Evolutionary conservation across 768 basidiomycete species (phyloP).

Genomic region (Suillus hirtellus): DNA sequence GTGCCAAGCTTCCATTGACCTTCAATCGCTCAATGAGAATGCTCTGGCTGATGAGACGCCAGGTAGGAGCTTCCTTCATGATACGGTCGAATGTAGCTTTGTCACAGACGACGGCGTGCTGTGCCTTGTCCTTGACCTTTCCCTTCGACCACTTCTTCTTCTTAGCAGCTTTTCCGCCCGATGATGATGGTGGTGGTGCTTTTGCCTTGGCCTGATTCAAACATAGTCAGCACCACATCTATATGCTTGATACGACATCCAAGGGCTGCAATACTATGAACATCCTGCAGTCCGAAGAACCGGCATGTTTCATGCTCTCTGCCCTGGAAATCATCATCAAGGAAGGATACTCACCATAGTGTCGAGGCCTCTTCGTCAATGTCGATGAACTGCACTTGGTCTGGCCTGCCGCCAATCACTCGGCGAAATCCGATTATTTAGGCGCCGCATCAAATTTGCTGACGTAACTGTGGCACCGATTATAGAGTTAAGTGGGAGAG

Average conservation of each 20-base stretch:
- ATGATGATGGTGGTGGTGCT: slow-evolving; percentile 59
- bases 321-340: not conserved
- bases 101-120: slow-evolving; percentile 94
- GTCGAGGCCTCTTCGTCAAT: slow-evolving; percentile 27
- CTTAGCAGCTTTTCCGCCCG: slow-evolving; percentile 88
- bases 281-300: not conserved
- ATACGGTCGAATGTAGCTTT: slow-evolving; percentile 92
- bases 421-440: slow-evolving; percentile 24
- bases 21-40: slow-evolving; percentile 99
- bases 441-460: slow-evolving; percentile 24
- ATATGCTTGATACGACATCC: slow-evolving; percentile 23
- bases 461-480: slow-evolving; percentile 26
- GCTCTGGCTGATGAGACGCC: slow-evolving; percentile 97
- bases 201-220: slow-evolving; percentile 72
- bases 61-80: slow-evolving; percentile 97
- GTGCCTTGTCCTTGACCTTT: slow-evolving; percentile 99
- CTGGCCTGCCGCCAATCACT: not conserved
- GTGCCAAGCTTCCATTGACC: slow-evolving; percentile 92
- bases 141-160: slow-evolving; percentile 99
- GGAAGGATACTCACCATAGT: slow-evolving; percentile 30
- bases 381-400: slow-evolving; percentile 17
- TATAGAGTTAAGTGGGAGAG: not conserved
- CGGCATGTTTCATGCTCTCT: not conserved
- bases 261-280: slow-evolving; percentile 16
- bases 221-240: slow-evolving; percentile 25